Percentiles rank a stretch among this genome's conserved stretches.
Conservation (phyloP, 2,329 filamentous ascomycete genomes). For the Escovopsis weberi region DNA sequence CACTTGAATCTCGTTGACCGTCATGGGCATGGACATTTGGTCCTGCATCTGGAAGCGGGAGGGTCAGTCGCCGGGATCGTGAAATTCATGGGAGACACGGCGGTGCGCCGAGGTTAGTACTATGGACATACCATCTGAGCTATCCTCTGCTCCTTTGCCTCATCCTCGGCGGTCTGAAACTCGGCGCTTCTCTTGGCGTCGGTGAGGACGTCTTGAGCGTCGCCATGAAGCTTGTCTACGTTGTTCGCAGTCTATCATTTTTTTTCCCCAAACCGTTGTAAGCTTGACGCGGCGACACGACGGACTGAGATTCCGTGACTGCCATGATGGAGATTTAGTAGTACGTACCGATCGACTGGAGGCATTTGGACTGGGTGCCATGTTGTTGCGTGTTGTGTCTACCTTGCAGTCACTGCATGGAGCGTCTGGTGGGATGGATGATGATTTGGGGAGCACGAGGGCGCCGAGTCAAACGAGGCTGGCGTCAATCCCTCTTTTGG, state of each 20-base stretch:
- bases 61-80: constrained; percentile 8
- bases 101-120: too few relatives aligned
- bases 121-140: constrained; percentile 19
- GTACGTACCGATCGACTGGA: constrained; percentile 16
- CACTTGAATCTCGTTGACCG: constrained; percentile 72
- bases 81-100: neutral
- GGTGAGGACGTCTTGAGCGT: constrained; percentile 22
- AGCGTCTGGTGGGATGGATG: too few relatives aligned
- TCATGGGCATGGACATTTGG: constrained; percentile 77
- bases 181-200: constrained; percentile 22
- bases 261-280: neutral
- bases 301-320: too few relatives aligned
- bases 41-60: constrained; percentile 29
- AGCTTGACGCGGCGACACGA: too few relatives aligned
- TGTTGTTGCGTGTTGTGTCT: constrained; percentile 9
- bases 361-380: constrained; percentile 19
- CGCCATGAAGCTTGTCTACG: constrained; percentile 25
- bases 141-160: constrained; percentile 24
- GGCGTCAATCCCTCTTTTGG: too few relatives aligned
- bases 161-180: constrained; percentile 22
- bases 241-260: constrained; percentile 20
- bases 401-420: too few relatives aligned
- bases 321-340: neutral
- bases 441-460: too few relatives aligned
- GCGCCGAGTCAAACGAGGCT: too few relatives aligned